These are phyloP conservation scores for Brettanomyces naardenensis DNA, from an alignment of 805 yeast genomes.

Conservation along the genomic window DNA sequence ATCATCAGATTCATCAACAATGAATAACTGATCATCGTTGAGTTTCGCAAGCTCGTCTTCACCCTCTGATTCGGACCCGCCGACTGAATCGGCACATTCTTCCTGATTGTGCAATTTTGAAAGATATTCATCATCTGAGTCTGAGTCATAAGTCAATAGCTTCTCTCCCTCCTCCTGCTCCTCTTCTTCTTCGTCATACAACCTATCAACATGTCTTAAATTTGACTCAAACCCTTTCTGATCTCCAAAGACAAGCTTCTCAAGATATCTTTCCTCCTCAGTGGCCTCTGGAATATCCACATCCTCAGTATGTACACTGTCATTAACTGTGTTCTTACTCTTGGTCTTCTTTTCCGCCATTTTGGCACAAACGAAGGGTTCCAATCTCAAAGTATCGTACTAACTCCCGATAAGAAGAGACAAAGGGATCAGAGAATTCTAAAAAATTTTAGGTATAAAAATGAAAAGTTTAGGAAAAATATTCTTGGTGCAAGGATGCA, in stretches of 20 bases:
- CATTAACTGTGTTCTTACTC: slow-evolving; percentile 1
- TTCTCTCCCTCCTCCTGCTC: slow-evolving; percentile 23
- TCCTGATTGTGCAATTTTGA: slow-evolving; percentile 38
- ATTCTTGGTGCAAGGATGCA: too few species aligned
- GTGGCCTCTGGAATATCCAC: slow-evolving; percentile 59
- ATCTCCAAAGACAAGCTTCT: slow-evolving; percentile 88
- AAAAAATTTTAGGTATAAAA: background rate
- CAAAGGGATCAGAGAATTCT: slow-evolving; percentile 1
- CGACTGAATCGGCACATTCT: slow-evolving; percentile 29
- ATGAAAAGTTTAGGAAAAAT: too few species aligned
- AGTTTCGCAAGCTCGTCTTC: slow-evolving; percentile 26
- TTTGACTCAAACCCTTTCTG: slow-evolving; percentile 61
- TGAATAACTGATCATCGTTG: slow-evolving; percentile 45
- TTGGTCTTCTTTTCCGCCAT: slow-evolving; percentile 9
- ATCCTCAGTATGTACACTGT: slow-evolving; percentile 18
- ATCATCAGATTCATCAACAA: slow-evolving; percentile 35
- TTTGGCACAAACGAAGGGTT: background rate
- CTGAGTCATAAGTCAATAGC: slow-evolving; percentile 17
- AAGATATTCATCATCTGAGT: slow-evolving; percentile 26
- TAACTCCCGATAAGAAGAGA: slow-evolving; percentile 1
- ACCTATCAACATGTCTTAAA: slow-evolving; percentile 51
- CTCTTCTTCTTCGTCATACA: slow-evolving; percentile 39
- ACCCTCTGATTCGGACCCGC: slow-evolving; percentile 25
- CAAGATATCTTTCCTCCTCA: slow-evolving; percentile 72
- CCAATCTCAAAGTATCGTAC: too few species aligned